Conservation (phyloP, 1,284 basidiomycete genomes). For the Neotropicomus parvogracilis region DNA sequence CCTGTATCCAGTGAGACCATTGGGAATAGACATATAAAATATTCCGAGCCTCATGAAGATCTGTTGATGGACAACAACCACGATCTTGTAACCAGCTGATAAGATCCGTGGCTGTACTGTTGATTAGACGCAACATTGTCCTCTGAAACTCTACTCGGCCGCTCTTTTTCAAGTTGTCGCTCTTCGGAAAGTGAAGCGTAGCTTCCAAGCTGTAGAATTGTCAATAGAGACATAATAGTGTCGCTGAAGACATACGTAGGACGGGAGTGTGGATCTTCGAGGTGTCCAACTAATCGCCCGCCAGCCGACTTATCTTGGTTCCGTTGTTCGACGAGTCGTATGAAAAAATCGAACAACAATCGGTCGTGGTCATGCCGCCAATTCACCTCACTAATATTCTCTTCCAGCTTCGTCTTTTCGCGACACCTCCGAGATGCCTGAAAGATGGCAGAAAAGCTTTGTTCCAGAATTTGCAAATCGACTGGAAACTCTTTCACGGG, state of each 20-base stretch:
- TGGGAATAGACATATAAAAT: not conserved
- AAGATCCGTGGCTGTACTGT: not conserved
- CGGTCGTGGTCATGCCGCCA: conserved; percentile 17
- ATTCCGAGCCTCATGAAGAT: not conserved
- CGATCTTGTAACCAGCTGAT: not conserved
- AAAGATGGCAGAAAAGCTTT: conserved; percentile 12
- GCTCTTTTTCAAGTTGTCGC: not conserved
- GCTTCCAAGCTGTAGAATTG: conserved; percentile 2
- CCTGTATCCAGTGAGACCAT: not conserved
- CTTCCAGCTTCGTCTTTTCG: conserved; percentile 2
- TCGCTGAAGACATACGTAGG: conserved; percentile 7
- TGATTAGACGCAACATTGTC: not conserved
- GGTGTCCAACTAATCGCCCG: not conserved
- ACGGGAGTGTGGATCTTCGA: conserved; percentile 4
- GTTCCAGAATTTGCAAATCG: conserved; percentile 6
- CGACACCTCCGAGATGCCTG: conserved; percentile 10
- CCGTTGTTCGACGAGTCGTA: conserved; percentile 5
- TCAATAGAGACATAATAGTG: not conserved
- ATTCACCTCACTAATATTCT: not conserved
- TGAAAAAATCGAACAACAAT: conserved; percentile 12
- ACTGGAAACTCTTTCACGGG: conserved; percentile 3
- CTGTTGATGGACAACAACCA: not conserved
- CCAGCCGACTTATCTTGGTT: too few species aligned
- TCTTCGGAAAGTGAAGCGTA: conserved; percentile 7
- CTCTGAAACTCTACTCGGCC: not conserved